Evolutionary conservation across 371 early-diverging fungal genomes (phyloP).

Genomic region (Mucor lusitanicus): DNA sequence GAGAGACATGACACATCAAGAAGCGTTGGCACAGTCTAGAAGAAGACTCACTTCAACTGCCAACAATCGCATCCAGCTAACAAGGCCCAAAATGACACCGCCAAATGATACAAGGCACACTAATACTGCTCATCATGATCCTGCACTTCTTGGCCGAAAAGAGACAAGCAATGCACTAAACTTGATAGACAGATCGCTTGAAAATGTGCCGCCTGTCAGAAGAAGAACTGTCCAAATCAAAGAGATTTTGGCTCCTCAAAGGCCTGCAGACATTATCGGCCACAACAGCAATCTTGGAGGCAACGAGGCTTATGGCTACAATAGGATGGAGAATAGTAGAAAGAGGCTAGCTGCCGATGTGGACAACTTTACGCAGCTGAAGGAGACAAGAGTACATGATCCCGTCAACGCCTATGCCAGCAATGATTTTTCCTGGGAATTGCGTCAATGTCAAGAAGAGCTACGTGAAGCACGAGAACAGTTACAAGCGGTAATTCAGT

Average conservation of each 20-base stretch:
- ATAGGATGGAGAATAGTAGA: background rate
- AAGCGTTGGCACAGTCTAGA: background rate
- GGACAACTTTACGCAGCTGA: background rate
- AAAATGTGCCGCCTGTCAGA: background rate
- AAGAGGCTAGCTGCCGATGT: background rate
- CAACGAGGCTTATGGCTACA: background rate
- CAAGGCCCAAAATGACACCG: background rate
- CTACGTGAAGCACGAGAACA: background rate
- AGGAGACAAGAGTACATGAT: background rate
- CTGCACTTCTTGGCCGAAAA: background rate
- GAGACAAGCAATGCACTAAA: background rate
- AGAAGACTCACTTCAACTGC: background rate
- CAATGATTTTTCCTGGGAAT: background rate
- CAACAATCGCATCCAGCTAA: background rate
- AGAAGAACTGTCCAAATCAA: conserved; percentile 11
- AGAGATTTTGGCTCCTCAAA: background rate
- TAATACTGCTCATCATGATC: background rate
- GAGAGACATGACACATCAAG: conserved; percentile 5
- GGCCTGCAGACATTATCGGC: background rate
- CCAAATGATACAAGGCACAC: background rate
- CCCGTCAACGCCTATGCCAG: background rate
- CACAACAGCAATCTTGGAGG: background rate
- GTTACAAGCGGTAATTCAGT: background rate
- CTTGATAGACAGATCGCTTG: background rate
- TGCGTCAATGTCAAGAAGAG: background rate